Evolutionary conservation across 176 grass and related monocot species (phyloP), one percentile per base, ranked within the genome.

Genomic region (Carex parvula): DNA sequence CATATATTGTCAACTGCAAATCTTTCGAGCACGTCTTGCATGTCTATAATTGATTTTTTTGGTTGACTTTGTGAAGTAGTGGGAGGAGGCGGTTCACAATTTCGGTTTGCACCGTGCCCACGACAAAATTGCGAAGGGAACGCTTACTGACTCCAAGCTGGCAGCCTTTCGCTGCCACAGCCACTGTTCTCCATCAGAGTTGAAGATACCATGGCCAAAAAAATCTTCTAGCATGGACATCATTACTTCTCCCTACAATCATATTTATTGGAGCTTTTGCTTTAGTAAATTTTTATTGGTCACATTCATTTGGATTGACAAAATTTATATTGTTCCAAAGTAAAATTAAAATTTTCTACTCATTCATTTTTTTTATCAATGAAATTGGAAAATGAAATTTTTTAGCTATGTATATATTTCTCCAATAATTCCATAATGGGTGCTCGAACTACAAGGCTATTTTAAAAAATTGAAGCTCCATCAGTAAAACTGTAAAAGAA

Each of bases 1-100:
- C 88, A 90, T 66, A 87, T 90, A 63, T 84, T 87, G 29, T 90
- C 85, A 60, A 90, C 68, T 4, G 85, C 80, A 41, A 90, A 90
- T 29, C 81, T 70, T 33, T 84, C 85, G 1, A 90, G 85, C 60
- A 81, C 60, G 18, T 84, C 81, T 41, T 87, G 84, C 4, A 90
- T 5, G 39, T 90, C 80, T 8, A 90, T 11, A 4, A 33, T 69
- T 54, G 6, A 2, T 60, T 69, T 4, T 15, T 55, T 29, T 69
- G 8, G 21, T 77, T 48, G 4, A 83, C 15, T 29, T 50, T 84
- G 1, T 24, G 24, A 21, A 90, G 81, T 39, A 90, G n/a, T 0
- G 88, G 85, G 10, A 90, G 24, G 62, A 90, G 63, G 18, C 63
- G 70, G 15, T 84, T 24, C 26, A 70, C 22, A 35, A 84, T 62